phyloP scores from a whole-genome alignment of 345 rosid species.

The Triadica sebifera region DNA sequence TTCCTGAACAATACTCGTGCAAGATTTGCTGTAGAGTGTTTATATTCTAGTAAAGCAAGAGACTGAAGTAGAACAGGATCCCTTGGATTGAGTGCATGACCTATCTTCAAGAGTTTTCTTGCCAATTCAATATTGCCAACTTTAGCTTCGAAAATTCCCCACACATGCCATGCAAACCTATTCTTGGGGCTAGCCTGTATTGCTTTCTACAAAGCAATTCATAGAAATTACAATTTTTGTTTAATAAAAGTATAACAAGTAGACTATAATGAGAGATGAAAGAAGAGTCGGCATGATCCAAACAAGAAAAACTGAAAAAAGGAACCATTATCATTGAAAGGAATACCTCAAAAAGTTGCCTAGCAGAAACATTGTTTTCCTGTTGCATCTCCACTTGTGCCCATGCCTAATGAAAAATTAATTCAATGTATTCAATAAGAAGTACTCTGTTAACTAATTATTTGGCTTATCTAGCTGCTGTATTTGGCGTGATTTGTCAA shows the following conservation, averaged over 20 bases:
- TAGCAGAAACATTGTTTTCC: constrained; percentile 68
- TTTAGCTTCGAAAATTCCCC: constrained; percentile 90
- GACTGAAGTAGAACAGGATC: constrained; percentile 97
- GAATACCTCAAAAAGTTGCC: constrained; percentile 82
- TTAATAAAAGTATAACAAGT: background rate
- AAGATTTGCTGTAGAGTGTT: constrained; percentile 69
- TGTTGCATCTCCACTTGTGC: constrained; percentile 88
- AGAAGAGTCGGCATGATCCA: background rate
- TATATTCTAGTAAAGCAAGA: constrained; percentile 84
- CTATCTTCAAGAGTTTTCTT: constrained; percentile 86
- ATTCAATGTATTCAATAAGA: constrained; percentile 14
- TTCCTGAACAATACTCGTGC: constrained; percentile 69
- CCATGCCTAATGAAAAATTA: constrained; percentile 66
- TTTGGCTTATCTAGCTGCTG: too few species aligned
- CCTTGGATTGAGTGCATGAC: constrained; percentile 84
- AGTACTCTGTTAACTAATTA: background rate
- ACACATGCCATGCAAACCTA: constrained; percentile 93
- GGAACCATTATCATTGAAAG: background rate
- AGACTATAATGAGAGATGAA: background rate
- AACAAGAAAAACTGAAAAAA: background rate
- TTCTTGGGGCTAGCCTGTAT: constrained; percentile 95
- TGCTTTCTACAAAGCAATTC: constrained; percentile 56
- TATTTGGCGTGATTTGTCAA: too few species aligned
- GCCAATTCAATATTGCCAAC: constrained; percentile 63
- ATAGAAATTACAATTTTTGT: background rate